Evolutionary conservation across 208 protist species (phyloP).

Genomic region (Phytomonas sp.): DNA sequence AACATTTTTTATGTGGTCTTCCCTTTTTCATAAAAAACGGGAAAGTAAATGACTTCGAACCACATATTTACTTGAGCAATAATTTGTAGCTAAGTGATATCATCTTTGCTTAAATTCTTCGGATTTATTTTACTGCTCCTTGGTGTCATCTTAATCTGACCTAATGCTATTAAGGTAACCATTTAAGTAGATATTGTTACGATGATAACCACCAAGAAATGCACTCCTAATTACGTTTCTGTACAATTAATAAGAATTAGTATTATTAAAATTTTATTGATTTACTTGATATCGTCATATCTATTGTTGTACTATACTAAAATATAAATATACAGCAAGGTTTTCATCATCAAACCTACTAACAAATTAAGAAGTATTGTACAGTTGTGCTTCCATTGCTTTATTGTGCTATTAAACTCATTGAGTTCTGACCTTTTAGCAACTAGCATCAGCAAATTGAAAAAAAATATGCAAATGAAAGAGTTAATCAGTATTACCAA

Average conservation of each 20-base stretch:
- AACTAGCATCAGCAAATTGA: not conserved
- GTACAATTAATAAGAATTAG: not conserved
- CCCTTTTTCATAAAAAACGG: not conserved
- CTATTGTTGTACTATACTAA: constrained; percentile 7
- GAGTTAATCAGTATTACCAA: not conserved
- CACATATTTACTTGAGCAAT: not conserved
- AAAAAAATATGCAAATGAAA: constrained; percentile 5
- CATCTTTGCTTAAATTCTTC: not conserved
- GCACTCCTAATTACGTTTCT: not conserved
- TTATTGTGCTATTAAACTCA: not conserved
- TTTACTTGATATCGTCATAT: constrained; percentile 3
- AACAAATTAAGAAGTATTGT: constrained; percentile 5
- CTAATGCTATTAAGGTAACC: not conserved
- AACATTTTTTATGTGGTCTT: not conserved
- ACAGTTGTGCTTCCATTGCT: not conserved
- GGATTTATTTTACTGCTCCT: not conserved
- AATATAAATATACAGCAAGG: constrained; percentile 1
- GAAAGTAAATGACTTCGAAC: not conserved
- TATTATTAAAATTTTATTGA: constrained; percentile 5
- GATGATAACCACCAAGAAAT: not conserved
- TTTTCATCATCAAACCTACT: not conserved
- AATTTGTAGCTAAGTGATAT: not conserved
- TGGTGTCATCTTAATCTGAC: not conserved
- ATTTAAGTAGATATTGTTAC: not conserved
- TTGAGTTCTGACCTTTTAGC: not conserved